These are phyloP conservation scores for Thielaviopsis punctulata DNA, from an alignment of 2,329 filamentous ascomycete species.

Conservation along the genomic window DNA sequence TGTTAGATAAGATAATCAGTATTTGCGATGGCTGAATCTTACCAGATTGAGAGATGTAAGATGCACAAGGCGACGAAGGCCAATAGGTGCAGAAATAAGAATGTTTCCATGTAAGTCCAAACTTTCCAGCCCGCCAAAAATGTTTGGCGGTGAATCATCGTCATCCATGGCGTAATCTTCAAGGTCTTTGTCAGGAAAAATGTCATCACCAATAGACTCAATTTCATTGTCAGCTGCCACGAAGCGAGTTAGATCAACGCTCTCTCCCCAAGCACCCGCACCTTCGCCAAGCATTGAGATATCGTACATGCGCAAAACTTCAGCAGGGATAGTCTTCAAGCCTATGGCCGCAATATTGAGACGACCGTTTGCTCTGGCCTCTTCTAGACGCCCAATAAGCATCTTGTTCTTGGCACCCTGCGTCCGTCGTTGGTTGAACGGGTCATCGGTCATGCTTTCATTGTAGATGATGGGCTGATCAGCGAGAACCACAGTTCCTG, in stretches of 20 bases:
- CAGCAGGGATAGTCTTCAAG: conserved; percentile 59
- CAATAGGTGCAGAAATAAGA: conserved; percentile 54
- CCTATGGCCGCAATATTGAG: conserved; percentile 79
- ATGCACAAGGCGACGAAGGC: conserved; percentile 53
- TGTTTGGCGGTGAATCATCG: conserved; percentile 49
- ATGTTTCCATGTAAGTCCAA: conserved; percentile 78
- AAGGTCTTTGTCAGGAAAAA: conserved; percentile 59
- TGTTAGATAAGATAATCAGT: conserved; percentile 11
- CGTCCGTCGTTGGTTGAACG: conserved; percentile 49
- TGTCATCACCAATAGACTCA: conserved; percentile 49
- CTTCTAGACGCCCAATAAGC: conserved; percentile 52
- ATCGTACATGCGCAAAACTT: conserved; percentile 85
- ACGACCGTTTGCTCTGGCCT: conserved; percentile 59
- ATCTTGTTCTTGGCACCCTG: conserved; percentile 46
- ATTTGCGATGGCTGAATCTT: conserved; percentile 18
- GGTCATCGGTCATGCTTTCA: conserved; percentile 28
- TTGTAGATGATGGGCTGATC: conserved; percentile 1
- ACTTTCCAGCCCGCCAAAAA: conserved; percentile 67
- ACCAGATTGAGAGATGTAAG: conserved; percentile 73
- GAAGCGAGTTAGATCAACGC: conserved; percentile 70
- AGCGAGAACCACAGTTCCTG: conserved; percentile 9
- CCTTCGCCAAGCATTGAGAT: conserved; percentile 46
- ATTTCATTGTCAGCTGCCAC: conserved; percentile 84
- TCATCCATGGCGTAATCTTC: conserved; percentile 32
- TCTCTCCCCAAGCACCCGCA: conserved; percentile 70